Conservation (phyloP, 768 basidiomycete species). For the Coprinopsis marcescibilis region DNA sequence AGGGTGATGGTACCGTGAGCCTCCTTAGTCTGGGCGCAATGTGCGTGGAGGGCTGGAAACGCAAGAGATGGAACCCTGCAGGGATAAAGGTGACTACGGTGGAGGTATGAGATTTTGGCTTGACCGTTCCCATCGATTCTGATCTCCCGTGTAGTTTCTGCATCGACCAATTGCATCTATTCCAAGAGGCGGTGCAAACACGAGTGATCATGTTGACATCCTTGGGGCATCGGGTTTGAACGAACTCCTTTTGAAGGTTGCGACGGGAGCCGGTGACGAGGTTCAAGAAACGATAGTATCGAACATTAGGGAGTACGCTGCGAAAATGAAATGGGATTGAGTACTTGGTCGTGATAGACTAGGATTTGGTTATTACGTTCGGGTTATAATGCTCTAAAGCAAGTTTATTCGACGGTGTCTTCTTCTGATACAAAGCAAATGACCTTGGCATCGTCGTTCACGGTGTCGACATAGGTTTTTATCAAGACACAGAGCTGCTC, state of each 20-base stretch:
- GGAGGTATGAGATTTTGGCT: conserved; percentile 51
- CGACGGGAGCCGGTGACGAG: conserved; percentile 74
- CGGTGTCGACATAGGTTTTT: not conserved
- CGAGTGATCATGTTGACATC: conserved; percentile 87
- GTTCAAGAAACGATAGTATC: conserved; percentile 68
- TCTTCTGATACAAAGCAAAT: not conserved
- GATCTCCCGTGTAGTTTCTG: conserved; percentile 47
- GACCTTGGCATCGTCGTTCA: not conserved
- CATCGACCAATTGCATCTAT: conserved; percentile 69
- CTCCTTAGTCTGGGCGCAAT: conserved; percentile 86
- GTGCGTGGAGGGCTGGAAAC: conserved; percentile 95
- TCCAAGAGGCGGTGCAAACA: conserved; percentile 88
- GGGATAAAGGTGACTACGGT: conserved; percentile 83
- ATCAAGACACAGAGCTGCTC: not conserved
- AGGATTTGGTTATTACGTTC: not conserved
- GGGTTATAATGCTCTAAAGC: not conserved
- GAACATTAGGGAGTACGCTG: conserved; percentile 69
- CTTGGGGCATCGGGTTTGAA: conserved; percentile 76
- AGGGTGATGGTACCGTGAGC: conserved; percentile 93
- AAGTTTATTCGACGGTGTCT: not conserved
- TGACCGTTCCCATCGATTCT: conserved; percentile 5
- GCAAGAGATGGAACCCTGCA: conserved; percentile 85
- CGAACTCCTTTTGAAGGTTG: conserved; percentile 87
- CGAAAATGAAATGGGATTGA: conserved; percentile 75
- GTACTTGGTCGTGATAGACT: too few species aligned